Evolutionary conservation across 1,284 basidiomycete genomes (phyloP).

Genomic region (Testicularia cyperi): DNA sequence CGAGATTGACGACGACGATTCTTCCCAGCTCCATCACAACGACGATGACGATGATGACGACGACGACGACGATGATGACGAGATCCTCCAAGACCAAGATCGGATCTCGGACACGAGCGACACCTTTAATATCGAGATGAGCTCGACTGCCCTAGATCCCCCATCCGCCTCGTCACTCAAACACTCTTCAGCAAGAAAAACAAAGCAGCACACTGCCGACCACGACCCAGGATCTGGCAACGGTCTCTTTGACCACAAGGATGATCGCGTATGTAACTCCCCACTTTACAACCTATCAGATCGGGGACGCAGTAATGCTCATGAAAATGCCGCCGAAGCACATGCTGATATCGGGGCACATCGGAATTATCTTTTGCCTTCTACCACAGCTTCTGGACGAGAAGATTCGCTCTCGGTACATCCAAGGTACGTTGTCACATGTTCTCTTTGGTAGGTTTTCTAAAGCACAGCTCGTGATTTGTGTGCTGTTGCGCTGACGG

Average conservation of each 20-base stretch:
- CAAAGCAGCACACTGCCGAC: neutral
- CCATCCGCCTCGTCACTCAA: neutral
- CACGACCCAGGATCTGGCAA: neutral
- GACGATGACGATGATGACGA: neutral
- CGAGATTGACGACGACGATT: no score
- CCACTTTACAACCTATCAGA: no score
- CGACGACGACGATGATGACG: neutral
- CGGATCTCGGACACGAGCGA: neutral
- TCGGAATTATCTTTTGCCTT: no score
- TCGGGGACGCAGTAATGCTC: no score
- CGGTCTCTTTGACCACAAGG: neutral
- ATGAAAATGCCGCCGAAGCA: no score
- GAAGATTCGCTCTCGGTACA: conserved; percentile 41
- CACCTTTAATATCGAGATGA: neutral
- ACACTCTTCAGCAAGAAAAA: neutral
- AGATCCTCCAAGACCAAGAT: neutral
- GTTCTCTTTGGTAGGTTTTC: neutral
- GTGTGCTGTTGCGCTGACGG: neutral
- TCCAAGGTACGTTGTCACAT: conserved; percentile 27
- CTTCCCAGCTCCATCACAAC: no score
- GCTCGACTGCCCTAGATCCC: neutral
- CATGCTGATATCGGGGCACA: no score
- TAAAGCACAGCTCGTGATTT: neutral
- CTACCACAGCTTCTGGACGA: conserved; percentile 32
- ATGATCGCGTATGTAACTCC: conserved; percentile 1